A percentile compares a stretch with the other conserved stretches of the same genome.
Conservation (phyloP, 2,329 filamentous ascomycete species). For the Venturiaceae sp. region DNA sequence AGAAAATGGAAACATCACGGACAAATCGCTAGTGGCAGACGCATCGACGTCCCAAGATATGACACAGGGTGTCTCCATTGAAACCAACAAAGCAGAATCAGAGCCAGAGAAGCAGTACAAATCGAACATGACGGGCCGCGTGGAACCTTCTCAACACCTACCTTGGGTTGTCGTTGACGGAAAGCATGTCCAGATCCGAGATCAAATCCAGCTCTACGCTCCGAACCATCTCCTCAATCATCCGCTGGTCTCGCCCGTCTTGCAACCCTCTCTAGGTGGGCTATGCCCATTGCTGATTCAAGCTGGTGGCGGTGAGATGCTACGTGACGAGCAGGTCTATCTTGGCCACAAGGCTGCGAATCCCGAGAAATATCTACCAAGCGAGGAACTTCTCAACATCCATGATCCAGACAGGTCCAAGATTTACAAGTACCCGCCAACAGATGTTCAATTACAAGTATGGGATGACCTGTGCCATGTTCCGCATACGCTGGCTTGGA, state of each 20-base stretch:
- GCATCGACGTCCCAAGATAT: conserved; percentile 6
- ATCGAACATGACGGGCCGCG: background rate
- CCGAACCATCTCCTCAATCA: conserved; percentile 80
- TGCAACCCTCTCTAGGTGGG: conserved; percentile 83
- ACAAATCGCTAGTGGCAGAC: background rate
- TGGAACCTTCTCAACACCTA: background rate
- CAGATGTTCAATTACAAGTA: conserved; percentile 86
- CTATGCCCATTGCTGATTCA: conserved; percentile 81
- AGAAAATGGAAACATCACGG: conserved; percentile 3
- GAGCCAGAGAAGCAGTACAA: conserved; percentile 24
- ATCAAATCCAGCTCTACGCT: conserved; percentile 85
- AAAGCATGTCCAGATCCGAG: conserved; percentile 62
- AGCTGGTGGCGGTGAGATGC: conserved; percentile 76
- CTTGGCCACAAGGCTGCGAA: conserved; percentile 90
- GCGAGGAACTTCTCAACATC: conserved; percentile 46
- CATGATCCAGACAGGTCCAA: conserved; percentile 43
- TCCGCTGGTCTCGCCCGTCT: conserved; percentile 78
- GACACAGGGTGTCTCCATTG: conserved; percentile 3
- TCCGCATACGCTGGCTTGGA: conserved; percentile 87
- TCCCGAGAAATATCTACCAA: conserved; percentile 64
- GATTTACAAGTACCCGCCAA: conserved; percentile 64
- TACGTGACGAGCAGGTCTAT: conserved; percentile 92
- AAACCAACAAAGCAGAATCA: conserved; percentile 15
- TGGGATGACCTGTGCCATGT: conserved; percentile 96
- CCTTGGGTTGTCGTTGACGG: conserved; percentile 47